Base-by-base conservation (phyloP, 176 grass and related monocot genomes). In the Musa troglodytarum region DNA sequence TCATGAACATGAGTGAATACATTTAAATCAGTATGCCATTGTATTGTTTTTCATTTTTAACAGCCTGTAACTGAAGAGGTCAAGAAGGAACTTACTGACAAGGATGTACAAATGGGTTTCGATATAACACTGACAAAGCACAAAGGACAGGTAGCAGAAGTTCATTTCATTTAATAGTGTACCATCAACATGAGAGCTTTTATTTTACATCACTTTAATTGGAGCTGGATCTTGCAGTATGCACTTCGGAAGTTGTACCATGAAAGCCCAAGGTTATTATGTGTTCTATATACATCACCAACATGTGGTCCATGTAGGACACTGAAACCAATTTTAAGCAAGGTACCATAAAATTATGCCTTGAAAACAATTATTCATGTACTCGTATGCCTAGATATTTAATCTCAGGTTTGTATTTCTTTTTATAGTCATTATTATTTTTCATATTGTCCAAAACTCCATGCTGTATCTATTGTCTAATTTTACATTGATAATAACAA, bases 301-400 rank as follows among this genome's bases (percentile, higher is more conserved):
- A 99, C 96, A 75, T 99, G 96, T 58, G 96, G 96, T 84, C 96
- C 96, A 51, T 99, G 96, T 75, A 94, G 96, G 85, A 99, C 96
- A 49, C 85, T 99, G 78, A 99, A 99, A 72, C 96, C 96, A 84
- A 99, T 99, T 80, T 74, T 99, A 70, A 88, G 77, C 91, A 95
- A 99, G 96, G 96, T 99, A 84, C 23, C 80, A 72, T 80, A 22
- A 67, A 50, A 87, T 78, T 84, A 56, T 76, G 10, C 9, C 10
- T 73, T 20, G 20, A 13, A 55, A 54, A 52, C 15, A 43, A 43
- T 43, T 43, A 43, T 49, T 9, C 56, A 75, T 29, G 16, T 67
- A 9, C 11, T 34, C 50, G 12, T 67, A 16, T 54, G 3, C 12
- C 21, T 66, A 56, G 15, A 49, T 68, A 77, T 54, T 43, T 66